These are phyloP conservation scores for Exophiala phaeomuriformis DNA, from an alignment of 2,329 filamentous ascomycete species.

Conservation along the genomic window DNA sequence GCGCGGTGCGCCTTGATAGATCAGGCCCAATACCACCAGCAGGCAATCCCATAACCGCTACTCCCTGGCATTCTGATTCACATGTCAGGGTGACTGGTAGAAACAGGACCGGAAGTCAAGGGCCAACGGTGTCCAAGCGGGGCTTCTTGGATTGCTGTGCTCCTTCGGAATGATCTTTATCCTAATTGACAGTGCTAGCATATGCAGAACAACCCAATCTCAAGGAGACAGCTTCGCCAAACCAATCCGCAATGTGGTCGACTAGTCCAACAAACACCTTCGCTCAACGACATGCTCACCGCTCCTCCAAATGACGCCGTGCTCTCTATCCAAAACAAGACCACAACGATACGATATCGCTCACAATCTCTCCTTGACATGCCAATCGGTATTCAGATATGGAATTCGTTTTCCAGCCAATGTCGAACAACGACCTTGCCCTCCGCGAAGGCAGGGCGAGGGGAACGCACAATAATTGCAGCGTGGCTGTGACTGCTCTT, in stretches of 20 bases:
- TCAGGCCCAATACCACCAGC: too few relatives aligned
- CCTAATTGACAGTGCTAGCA: not conserved
- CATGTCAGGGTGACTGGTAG: too few relatives aligned
- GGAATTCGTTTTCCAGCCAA: constrained; percentile 71
- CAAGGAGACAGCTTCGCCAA: not conserved
- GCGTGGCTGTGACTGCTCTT: constrained; percentile 77
- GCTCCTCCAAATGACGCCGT: not conserved
- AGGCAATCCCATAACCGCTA: too few relatives aligned
- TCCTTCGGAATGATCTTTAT: too few relatives aligned
- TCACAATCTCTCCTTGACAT: not conserved
- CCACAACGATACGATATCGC: not conserved
- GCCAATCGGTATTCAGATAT: constrained; percentile 38
- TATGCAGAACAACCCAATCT: not conserved
- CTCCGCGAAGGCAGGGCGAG: constrained; percentile 63
- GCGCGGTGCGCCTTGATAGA: too few relatives aligned
- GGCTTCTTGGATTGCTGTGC: too few relatives aligned
- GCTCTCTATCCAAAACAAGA: not conserved
- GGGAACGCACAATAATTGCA: constrained; percentile 73
- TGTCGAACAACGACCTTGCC: constrained; percentile 71
- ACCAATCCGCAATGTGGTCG: not conserved
- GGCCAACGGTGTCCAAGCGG: too few relatives aligned
- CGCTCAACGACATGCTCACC: constrained; percentile 2
- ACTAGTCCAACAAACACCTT: constrained; percentile 3
- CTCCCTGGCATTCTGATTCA: too few relatives aligned
- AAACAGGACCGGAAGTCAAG: too few relatives aligned